A percentile compares a stretch with the other conserved stretches of the same genome.
Conservation (phyloP, 2,329 filamentous ascomycete genomes). For the Sarocladium oryzae region DNA sequence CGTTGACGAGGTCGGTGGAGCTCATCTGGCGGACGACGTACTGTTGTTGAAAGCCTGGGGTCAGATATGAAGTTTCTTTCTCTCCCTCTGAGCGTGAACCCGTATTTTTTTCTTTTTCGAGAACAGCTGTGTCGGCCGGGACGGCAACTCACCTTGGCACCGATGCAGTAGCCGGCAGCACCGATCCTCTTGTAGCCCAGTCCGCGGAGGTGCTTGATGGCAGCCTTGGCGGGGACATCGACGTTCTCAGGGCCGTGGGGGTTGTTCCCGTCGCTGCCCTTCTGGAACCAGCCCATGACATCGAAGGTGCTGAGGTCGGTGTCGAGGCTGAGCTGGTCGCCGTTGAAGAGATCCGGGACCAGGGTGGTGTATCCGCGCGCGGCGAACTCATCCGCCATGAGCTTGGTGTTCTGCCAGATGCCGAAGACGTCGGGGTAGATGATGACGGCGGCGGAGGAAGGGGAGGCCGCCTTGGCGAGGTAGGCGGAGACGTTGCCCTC, state of each 20-base stretch:
- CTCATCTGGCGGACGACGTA: constrained; percentile 61
- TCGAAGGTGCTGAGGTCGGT: constrained; percentile 18
- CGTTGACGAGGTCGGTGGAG: constrained; percentile 49
- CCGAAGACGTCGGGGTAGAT: constrained; percentile 44
- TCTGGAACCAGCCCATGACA: constrained; percentile 22
- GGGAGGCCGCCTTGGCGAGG: constrained; percentile 30
- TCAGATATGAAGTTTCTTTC: no score
- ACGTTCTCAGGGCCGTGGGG: constrained; percentile 18
- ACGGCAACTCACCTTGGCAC: constrained; percentile 53
- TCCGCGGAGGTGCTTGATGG: background rate
- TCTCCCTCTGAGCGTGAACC: no score
- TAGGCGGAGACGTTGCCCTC: constrained; percentile 40
- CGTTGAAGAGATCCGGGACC: constrained; percentile 27
- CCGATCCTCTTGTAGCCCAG: constrained; percentile 53
- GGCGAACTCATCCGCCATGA: constrained; percentile 31
- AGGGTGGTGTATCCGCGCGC: constrained; percentile 25
- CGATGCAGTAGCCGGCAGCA: constrained; percentile 68
- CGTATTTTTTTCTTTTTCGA: no score
- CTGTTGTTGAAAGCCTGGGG: no score
- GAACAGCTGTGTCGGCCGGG: no score
- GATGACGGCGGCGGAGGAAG: constrained; percentile 32
- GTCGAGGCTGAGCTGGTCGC: constrained; percentile 40
- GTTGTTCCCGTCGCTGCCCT: constrained; percentile 39
- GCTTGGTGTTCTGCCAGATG: constrained; percentile 37
- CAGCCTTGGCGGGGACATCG: background rate